Evolutionary conservation across 2,329 filamentous ascomycete species (phyloP).

Genomic region (Penicillium expansum): DNA sequence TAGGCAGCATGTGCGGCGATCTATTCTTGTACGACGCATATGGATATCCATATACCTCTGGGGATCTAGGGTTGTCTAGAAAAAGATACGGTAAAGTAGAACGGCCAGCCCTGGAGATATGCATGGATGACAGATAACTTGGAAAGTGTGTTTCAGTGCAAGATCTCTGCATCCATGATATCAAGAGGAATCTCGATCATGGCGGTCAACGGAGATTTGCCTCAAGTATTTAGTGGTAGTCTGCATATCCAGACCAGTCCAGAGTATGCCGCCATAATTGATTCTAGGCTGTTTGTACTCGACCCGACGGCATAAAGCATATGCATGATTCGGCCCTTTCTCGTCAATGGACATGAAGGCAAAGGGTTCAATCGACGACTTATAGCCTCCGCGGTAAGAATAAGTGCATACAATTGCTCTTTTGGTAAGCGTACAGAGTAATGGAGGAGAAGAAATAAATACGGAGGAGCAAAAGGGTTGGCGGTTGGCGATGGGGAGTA

Average conservation of each 20-base stretch:
- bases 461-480: too few species aligned
- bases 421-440: background rate
- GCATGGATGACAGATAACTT: too few species aligned
- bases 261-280: background rate
- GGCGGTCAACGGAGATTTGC: background rate
- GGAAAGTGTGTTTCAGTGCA: too few species aligned
- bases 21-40: background rate
- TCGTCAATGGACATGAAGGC: background rate
- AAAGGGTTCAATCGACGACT: background rate
- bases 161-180: background rate
- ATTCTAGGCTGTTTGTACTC: background rate
- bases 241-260: background rate
- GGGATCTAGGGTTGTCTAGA: background rate
- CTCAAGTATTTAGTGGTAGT: background rate
- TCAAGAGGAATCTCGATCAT: background rate
- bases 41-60: background rate
- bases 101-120: background rate
- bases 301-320: background rate
- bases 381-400: background rate
- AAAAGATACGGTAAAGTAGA: background rate
- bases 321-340: background rate
- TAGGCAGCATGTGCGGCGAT: background rate
- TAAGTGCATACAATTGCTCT: background rate
- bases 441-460: background rate
- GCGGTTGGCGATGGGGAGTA: too few species aligned